A percentile compares a stretch with the other conserved stretches of the same genome.
These are phyloP conservation scores for Talaromyces sp. DNA, from an alignment of 2,329 filamentous ascomycete genomes.

Conservation along the genomic window DNA sequence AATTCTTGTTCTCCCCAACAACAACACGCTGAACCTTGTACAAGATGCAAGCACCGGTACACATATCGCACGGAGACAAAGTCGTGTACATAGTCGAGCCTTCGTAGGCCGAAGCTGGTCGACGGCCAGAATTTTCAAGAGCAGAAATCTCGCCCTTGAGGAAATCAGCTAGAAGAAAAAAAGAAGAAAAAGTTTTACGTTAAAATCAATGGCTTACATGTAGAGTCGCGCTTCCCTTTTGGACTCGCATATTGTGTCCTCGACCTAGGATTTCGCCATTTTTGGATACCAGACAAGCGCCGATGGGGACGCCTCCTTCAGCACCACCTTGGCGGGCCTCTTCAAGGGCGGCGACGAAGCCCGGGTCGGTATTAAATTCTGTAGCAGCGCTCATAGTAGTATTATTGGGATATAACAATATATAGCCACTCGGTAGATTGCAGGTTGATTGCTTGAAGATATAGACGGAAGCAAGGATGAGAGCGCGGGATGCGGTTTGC, in stretches of 20 bases:
- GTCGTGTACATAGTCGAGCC: constrained; percentile 80
- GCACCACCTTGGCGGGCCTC: constrained; percentile 50
- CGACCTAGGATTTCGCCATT: constrained; percentile 65
- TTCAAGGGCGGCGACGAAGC: constrained; percentile 53
- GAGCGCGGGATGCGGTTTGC: not conserved
- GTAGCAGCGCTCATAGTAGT: not conserved
- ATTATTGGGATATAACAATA: not conserved
- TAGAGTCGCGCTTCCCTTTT: constrained; percentile 64
- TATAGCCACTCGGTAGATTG: not conserved
- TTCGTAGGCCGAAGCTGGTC: constrained; percentile 62
- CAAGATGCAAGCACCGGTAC: constrained; percentile 69
- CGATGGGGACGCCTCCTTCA: constrained; percentile 56
- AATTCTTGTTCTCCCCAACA: constrained; percentile 71
- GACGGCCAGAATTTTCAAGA: constrained; percentile 67
- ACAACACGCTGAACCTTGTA: constrained; percentile 71
- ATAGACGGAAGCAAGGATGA: not conserved
- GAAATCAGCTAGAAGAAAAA: not conserved
- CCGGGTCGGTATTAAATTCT: constrained; percentile 34
- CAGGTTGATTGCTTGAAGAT: not conserved
- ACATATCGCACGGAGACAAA: constrained; percentile 75
- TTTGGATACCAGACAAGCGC: constrained; percentile 58
- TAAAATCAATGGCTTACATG: constrained; percentile 48
- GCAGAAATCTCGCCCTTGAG: constrained; percentile 66
- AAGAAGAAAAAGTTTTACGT: not conserved
- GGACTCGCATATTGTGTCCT: constrained; percentile 71